Evolutionary conservation across 1,139 yeast genomes (phyloP).

Genomic region (Kodamaea plutei): DNA sequence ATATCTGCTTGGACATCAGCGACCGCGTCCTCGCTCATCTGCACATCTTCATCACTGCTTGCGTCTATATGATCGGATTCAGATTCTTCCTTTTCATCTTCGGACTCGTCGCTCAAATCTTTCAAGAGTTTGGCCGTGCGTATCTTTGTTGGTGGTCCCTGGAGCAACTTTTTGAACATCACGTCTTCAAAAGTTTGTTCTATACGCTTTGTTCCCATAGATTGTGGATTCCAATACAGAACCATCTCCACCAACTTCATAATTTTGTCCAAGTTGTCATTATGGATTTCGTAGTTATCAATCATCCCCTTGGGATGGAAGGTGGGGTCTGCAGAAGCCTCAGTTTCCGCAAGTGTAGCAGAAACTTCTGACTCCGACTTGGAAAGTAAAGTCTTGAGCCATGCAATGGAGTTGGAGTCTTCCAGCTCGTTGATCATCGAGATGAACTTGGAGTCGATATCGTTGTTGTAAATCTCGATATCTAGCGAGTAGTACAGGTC

Average conservation of each 20-base stretch:
- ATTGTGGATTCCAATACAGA: constrained; percentile 8
- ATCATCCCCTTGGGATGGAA: constrained; percentile 10
- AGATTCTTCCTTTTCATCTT: constrained; percentile 2
- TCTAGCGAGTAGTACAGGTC: constrained; percentile 68
- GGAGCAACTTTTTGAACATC: constrained; percentile 16
- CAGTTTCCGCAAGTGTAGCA: not conserved
- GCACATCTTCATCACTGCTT: constrained; percentile 13
- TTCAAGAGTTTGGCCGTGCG: constrained; percentile 1
- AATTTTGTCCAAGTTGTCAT: constrained; percentile 12
- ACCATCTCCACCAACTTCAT: constrained; percentile 10
- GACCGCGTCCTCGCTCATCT: constrained; percentile 9
- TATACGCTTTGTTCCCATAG: constrained; percentile 11
- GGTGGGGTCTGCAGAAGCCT: not conserved
- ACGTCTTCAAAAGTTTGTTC: constrained; percentile 19
- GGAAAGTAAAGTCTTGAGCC: constrained; percentile 12
- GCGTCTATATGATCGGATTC: too few species aligned
- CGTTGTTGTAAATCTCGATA: constrained; percentile 57
- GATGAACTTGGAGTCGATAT: constrained; percentile 44
- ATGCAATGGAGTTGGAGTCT: constrained; percentile 13
- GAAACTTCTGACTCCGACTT: constrained; percentile 4
- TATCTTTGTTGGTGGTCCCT: too few species aligned
- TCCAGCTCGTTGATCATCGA: constrained; percentile 12
- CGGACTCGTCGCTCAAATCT: constrained; percentile 1
- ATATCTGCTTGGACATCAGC: not conserved
- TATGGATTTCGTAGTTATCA: constrained; percentile 10